These are phyloP conservation scores for Xylariaceae sp. DNA, from an alignment of 2,329 filamentous ascomycete species.

Conservation along the genomic window DNA sequence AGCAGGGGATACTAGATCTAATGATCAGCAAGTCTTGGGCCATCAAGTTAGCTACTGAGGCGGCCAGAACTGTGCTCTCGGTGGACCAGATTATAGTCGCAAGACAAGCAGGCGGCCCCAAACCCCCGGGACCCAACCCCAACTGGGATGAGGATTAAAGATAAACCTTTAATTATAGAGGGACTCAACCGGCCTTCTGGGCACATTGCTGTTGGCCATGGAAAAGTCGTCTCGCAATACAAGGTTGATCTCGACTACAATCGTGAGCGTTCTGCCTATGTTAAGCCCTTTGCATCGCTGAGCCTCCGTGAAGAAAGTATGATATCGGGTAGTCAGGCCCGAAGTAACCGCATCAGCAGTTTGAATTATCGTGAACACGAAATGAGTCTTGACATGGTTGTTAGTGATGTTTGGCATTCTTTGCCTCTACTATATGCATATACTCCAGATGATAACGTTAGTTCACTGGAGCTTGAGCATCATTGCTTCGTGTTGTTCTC, in stretches of 20 bases:
- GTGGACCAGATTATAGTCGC: constrained; percentile 99
- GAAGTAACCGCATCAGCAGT: background rate
- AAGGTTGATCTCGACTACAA: constrained; percentile 4
- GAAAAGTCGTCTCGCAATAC: constrained; percentile 16
- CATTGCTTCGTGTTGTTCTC: background rate
- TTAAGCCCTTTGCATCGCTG: background rate
- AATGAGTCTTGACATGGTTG: background rate
- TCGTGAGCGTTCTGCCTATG: background rate
- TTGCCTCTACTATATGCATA: background rate
- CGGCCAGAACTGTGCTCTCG: constrained; percentile 86
- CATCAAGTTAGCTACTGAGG: constrained; percentile 93
- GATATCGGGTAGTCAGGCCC: background rate
- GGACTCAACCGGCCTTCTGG: constrained; percentile 6
- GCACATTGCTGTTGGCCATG: constrained; percentile 14
- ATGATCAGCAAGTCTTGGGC: constrained; percentile 93
- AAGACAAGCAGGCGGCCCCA: constrained; percentile 92
- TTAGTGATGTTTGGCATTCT: background rate
- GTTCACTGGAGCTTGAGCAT: background rate
- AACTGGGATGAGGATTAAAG: constrained; percentile 62
- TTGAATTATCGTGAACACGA: background rate
- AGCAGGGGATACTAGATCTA: constrained; percentile 87
- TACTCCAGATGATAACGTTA: background rate
- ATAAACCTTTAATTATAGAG: constrained; percentile 10
- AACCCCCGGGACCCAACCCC: constrained; percentile 91
- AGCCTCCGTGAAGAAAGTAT: background rate